These are phyloP conservation scores for Akebia trifoliata DNA, from an alignment of 164 flowering plant genomes.

Conservation along the genomic window DNA sequence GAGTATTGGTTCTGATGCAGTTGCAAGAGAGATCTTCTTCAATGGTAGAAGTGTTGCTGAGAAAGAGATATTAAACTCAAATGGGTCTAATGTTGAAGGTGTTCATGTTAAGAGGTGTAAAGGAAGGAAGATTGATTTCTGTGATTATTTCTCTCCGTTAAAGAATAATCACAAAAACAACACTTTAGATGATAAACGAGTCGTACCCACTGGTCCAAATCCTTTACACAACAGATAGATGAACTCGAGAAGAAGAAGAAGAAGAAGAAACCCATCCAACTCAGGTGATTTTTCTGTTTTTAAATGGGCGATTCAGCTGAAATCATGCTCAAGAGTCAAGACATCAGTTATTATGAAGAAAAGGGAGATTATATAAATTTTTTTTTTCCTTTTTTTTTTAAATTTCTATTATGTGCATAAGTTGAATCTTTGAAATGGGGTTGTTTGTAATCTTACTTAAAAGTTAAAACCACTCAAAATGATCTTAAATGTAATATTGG, in stretches of 20 bases:
- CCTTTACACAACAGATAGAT: conserved; percentile 30
- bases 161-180: conserved; percentile 5
- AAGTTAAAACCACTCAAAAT: too few relatives aligned
- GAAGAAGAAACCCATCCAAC: conserved; percentile 1
- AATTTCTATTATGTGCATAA: too few relatives aligned
- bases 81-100: conserved; percentile 1
- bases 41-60: not conserved
- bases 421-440: too few relatives aligned
- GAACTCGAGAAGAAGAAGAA: conserved; percentile 3
- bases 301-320: too few relatives aligned
- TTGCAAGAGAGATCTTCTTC: conserved; percentile 14
- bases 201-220: conserved; percentile 33
- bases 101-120: conserved; percentile 9
- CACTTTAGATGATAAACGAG: conserved; percentile 23
- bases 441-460: too few relatives aligned
- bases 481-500: too few relatives aligned
- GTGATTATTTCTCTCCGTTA: not conserved
- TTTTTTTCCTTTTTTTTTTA: too few relatives aligned
- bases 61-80: not conserved
- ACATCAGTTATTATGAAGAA: too few relatives aligned
- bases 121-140: conserved; percentile 8
- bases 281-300: too few relatives aligned
- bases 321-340: too few relatives aligned
- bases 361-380: too few relatives aligned
- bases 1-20: conserved; percentile 3